Evolutionary conservation across 805 yeast genomes (phyloP), one percentile per base, ranked within the genome.

Genomic region (Trichomonascus vanleenenianus): DNA sequence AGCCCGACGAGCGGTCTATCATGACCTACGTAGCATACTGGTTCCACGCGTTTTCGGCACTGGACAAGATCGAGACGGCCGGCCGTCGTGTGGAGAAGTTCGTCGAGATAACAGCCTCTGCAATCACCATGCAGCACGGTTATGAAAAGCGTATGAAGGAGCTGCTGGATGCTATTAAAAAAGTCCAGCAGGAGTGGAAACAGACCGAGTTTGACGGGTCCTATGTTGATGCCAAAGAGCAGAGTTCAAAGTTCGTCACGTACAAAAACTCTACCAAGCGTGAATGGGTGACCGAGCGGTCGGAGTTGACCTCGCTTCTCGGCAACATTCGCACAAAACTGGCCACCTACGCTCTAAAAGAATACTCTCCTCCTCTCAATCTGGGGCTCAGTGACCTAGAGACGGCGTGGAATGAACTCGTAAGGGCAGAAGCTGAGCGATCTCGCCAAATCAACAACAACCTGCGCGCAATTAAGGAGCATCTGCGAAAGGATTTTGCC

Each of bases 1-100:
- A 64, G 19, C 83, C 83, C 0, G 85, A 81, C 50, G 86, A 81
- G 50, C 72, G 76, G 51, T 71, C 80, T 35, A 66, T 81, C 12
- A 68, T 80, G 52, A 72, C 81, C 14, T 80, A 76, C 55, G 60
- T 79, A 9, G 71, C 81, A 11, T 75, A 79, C 53, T 75, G 81
- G 79, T 79, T 70, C 60, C 76, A 75, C 41, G 64, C 66, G 18
- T 71, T 71, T 43, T 61, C 66, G 3, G 64, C 60, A 0, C 48
- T 62, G 36, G 67, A 66, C 49, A 58, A 56, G 37, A 56, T 65
- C 19, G 68, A 65, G 43, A 62, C 64, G 3, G 69, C 70, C 2
- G 68, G 67, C 7, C 51, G 68, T 6, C 55, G 67, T 6, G 52
- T 67, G 5, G 67, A 64, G 42, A 55, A 56, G 53, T 68, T 68